Base-by-base conservation (phyloP, 768 basidiomycete genomes). In the Mycena filopes region DNA sequence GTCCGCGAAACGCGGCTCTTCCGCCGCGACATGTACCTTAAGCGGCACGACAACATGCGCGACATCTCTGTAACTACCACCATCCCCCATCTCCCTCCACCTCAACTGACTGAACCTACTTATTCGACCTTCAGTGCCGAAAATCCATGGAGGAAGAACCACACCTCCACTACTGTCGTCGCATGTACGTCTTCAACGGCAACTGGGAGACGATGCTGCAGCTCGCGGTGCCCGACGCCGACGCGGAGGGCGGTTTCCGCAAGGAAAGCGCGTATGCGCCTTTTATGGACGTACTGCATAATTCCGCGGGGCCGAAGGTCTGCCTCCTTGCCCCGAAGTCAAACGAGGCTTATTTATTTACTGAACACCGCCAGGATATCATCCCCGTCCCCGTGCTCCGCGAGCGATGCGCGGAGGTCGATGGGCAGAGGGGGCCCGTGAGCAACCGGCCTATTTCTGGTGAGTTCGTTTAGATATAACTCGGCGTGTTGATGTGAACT, bases 1-100 rank as follows among this genome's bases (percentile, higher is more conserved):
- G 49, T 51, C 9, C 59, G 59, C n/a, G 59, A 60, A 51, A 43
- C 47, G n/a, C 59, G 59, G 13, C 26, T 60, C 5, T 60, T 29
- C 40, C 25, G 18, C 20, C 38, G n/a, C 18, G 20, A 41, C 18
- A 20, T 11, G 11, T 60, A 33, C 12, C 38, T 43, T 8, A n/a
- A 21, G 7, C 50, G 4, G 48, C 59, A 60, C 26, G 25, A 60
- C 21, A 4, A 16, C 3, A 13, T 60, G 11, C 48, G 59, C 1
- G 9, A 42, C 3, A 42, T 2, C 5, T 60, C 59, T 5, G 59
- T 60, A 15, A 13, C 48, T 18, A 28, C 48, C 29, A 28, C 45
- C 18, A 23, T 15, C 15, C 5, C 15, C 36, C 49, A 2, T 36
- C 15, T 36, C 36, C 10, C 13, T n/a, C n/a, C n/a, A n/a, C n/a